phyloP scores from a whole-genome alignment of 148 eudicot species.

The Polygonum aviculare region DNA sequence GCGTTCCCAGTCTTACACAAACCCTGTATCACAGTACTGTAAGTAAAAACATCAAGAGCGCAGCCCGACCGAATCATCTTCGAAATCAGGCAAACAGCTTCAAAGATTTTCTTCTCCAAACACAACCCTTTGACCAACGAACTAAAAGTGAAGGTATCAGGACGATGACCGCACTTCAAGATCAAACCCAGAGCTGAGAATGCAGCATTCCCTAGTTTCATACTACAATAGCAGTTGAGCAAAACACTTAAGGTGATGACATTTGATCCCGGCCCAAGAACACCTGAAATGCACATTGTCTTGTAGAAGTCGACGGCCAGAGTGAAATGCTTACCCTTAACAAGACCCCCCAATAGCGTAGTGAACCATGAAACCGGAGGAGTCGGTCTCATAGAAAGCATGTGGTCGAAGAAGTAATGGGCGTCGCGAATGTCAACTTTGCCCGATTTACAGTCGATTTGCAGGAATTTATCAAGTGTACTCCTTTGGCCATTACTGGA shows the following conservation, averaged over 20 bases:
- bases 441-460: conserved; percentile 17
- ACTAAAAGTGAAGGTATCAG: conserved; percentile 13
- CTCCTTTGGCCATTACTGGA: background rate
- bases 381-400: conserved; percentile 19
- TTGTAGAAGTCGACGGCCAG: conserved; percentile 6
- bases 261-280: conserved; percentile 8
- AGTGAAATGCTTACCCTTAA: conserved; percentile 14
- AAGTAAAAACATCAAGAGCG: conserved; percentile 14
- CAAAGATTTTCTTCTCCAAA: too few species aligned
- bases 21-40: conserved; percentile 16
- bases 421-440: conserved; percentile 15
- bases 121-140: conserved; percentile 21
- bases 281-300: background rate
- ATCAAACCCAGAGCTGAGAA: conserved; percentile 17
- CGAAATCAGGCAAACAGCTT: background rate
- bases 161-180: conserved; percentile 18
- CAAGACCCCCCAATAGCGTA: conserved; percentile 13
- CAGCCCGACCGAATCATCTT: conserved; percentile 20
- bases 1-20: conserved; percentile 18
- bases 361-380: conserved; percentile 19
- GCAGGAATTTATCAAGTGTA: conserved; percentile 12
- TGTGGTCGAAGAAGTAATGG: conserved; percentile 10
- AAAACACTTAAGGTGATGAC: conserved; percentile 15
- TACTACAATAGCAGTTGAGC: conserved; percentile 19
- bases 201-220: conserved; percentile 8